Base-by-base conservation (phyloP, 805 yeast genomes). In the Metschnikowia matae region DNA sequence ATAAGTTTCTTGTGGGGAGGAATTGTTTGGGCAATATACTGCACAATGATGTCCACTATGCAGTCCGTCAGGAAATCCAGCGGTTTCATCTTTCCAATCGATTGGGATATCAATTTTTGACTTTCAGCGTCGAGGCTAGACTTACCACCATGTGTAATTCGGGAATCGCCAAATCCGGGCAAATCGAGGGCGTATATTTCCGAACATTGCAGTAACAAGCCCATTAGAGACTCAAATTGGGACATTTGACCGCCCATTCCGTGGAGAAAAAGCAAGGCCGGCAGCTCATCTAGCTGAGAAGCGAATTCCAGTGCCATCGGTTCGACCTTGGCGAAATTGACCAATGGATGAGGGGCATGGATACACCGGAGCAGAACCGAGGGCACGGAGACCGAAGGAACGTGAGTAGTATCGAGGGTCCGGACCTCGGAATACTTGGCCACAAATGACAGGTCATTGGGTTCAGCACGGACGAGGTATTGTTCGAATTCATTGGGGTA, bases 211-310 rank as follows among this genome's bases (percentile, higher is more conserved):
- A 85, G 70, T 56, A 87, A 79, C 46, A 81, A 71, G 26, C 82
- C 83, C 63, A 88, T 67, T 36, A 88, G 68, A 1, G 85, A 83
- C 60, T 87, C 94, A 64, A 91, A 91, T 64, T 90, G 97, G 20
- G 89, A 81, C 62, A 87, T 71, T 58, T 84, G 92, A 2, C 98
- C 98, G 1, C 97, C 98, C 18, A 92, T 66, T 0, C 98, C 98
- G 69, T 90, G 97, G 17, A 91, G 62, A 50, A 89, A 80, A 2
- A 89, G 67, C 5, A 86, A 65, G 2, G 83, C 69, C 0, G 95
- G 95, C 38, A 82, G 62, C 13, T 71, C 71, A 21, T 73, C 65
- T 36, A 81, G 66, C 50, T 75, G 74, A 10, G 59, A 55, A 46
- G 62, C 58, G 46, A 70, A 52, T 29, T 60, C 66, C n/a, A 56